phyloP scores from a whole-genome alignment of 2,329 filamentous ascomycete species.

The Fusarium clavum region DNA sequence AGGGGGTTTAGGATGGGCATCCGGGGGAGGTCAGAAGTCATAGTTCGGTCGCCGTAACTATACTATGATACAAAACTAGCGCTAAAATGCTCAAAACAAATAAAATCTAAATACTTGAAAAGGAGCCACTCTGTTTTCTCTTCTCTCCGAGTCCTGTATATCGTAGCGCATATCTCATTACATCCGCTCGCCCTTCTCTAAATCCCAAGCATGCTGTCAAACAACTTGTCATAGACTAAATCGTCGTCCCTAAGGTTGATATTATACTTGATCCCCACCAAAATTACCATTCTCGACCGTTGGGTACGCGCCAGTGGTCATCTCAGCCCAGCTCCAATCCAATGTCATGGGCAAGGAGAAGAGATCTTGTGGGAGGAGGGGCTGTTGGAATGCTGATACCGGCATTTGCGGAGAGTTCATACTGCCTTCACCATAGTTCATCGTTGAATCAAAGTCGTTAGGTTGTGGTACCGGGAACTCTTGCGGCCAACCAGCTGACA shows the following conservation, averaged over 20 bases:
- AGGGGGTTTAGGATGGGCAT: slow-evolving; percentile 3
- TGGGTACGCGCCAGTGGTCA: slow-evolving; percentile 73
- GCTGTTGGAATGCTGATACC: slow-evolving; percentile 75
- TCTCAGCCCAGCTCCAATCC: slow-evolving; percentile 85
- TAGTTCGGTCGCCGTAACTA: not conserved
- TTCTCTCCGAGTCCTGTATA: slow-evolving; percentile 14
- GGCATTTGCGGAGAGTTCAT: slow-evolving; percentile 51
- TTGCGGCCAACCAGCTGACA: slow-evolving; percentile 60
- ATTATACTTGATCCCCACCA: slow-evolving; percentile 42
- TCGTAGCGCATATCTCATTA: slow-evolving; percentile 46
- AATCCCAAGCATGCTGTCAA: slow-evolving; percentile 1
- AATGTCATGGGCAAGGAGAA: slow-evolving; percentile 97
- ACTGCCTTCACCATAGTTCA: slow-evolving; percentile 56
- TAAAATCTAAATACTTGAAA: slow-evolving; percentile 14
- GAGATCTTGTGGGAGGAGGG: slow-evolving; percentile 90
- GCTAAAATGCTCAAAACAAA: slow-evolving; percentile 10
- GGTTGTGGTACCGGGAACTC: slow-evolving; percentile 55
- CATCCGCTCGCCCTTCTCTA: slow-evolving; percentile 1
- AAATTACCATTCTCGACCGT: slow-evolving; percentile 72
- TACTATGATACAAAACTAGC: slow-evolving; percentile 4
- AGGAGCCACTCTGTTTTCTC: slow-evolving; percentile 16
- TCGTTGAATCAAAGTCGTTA: slow-evolving; percentile 56
- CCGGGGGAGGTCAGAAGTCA: not conserved
- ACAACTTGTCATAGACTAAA: slow-evolving; percentile 22
- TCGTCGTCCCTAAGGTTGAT: slow-evolving; percentile 1